Evolutionary conservation across 768 basidiomycete species (phyloP).

Genomic region (Suillus spraguei): DNA sequence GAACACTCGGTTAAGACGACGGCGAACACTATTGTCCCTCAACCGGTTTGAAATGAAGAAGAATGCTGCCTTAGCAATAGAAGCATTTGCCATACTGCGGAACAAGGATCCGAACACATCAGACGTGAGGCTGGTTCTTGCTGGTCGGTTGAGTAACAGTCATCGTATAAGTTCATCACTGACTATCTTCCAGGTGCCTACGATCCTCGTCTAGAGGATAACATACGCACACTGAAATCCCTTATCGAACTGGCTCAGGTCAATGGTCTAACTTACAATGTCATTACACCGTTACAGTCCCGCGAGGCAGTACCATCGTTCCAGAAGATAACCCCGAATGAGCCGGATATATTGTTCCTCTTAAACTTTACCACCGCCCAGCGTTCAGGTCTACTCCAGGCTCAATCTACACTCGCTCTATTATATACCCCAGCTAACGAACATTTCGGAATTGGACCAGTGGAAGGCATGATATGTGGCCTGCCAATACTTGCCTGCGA

Average conservation of each 20-base stretch:
- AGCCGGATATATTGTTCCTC: slow-evolving; percentile 79
- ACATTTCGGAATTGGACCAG: slow-evolving; percentile 96
- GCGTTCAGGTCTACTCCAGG: slow-evolving; percentile 76
- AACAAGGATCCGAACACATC: slow-evolving; percentile 27
- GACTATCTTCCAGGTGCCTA: slow-evolving; percentile 67
- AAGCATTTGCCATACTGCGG: slow-evolving; percentile 67
- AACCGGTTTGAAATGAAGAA: slow-evolving; percentile 98
- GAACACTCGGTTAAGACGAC: slow-evolving; percentile 42
- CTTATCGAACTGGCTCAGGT: slow-evolving; percentile 49
- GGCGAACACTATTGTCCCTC: slow-evolving; percentile 80
- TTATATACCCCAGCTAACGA: slow-evolving; percentile 96
- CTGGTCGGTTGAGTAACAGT: slow-evolving; percentile 45
- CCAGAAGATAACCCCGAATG: slow-evolving; percentile 34
- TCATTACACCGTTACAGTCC: slow-evolving; percentile 53
- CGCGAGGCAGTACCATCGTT: slow-evolving; percentile 43
- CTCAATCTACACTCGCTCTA: slow-evolving; percentile 66
- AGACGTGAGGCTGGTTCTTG: slow-evolving; percentile 72
- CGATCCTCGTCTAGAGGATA: slow-evolving; percentile 86
- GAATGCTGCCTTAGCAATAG: slow-evolving; percentile 80
- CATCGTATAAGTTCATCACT: slow-evolving; percentile 8
- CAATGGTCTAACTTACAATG: slow-evolving; percentile 57
- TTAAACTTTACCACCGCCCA: slow-evolving; percentile 88
- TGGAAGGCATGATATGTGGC: slow-evolving; percentile 93
- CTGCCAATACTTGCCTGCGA: slow-evolving; percentile 88
- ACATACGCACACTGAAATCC: slow-evolving; percentile 63